Evolutionary conservation across 2,329 filamentous ascomycete species (phyloP).

Genomic region (Diaporthe citriasiana): DNA sequence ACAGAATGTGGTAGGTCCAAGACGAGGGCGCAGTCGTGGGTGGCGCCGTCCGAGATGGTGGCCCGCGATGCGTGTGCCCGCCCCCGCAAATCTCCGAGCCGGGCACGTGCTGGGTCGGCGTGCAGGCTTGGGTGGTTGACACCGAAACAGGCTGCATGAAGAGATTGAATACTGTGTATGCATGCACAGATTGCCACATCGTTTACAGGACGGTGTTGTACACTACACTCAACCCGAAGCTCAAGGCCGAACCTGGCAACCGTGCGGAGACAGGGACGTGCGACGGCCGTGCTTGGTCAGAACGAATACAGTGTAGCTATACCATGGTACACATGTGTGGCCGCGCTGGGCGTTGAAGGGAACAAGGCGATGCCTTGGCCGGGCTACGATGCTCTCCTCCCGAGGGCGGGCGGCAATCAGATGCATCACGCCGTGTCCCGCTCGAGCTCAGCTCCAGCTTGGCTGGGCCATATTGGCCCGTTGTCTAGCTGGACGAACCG

Average conservation of each 20-base stretch:
- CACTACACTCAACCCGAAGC: neutral
- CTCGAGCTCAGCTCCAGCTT: neutral
- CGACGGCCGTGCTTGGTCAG: too few relatives aligned
- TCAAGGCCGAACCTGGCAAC: neutral
- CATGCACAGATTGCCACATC: neutral
- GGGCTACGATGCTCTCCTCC: conserved; percentile 7
- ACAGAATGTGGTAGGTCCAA: too few relatives aligned
- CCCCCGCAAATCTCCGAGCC: neutral
- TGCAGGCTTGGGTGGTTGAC: neutral
- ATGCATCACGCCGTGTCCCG: conserved; percentile 1
- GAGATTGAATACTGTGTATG: neutral
- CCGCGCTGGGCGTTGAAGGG: too few relatives aligned
- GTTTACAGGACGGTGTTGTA: neutral
- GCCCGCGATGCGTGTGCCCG: neutral
- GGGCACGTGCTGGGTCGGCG: neutral
- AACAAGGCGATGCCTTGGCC: neutral
- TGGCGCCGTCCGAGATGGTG: neutral
- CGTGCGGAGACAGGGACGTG: too few relatives aligned
- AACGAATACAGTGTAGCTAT: too few relatives aligned
- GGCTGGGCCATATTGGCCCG: neutral
- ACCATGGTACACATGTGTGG: too few relatives aligned
- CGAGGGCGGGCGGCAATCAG: too few relatives aligned
- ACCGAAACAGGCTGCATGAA: neutral
- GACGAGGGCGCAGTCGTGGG: neutral
- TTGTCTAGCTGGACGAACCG: conserved; percentile 21